Evolutionary conservation across 2,329 filamentous ascomycete genomes (phyloP).

Genomic region (Aspergillus intermedius): DNA sequence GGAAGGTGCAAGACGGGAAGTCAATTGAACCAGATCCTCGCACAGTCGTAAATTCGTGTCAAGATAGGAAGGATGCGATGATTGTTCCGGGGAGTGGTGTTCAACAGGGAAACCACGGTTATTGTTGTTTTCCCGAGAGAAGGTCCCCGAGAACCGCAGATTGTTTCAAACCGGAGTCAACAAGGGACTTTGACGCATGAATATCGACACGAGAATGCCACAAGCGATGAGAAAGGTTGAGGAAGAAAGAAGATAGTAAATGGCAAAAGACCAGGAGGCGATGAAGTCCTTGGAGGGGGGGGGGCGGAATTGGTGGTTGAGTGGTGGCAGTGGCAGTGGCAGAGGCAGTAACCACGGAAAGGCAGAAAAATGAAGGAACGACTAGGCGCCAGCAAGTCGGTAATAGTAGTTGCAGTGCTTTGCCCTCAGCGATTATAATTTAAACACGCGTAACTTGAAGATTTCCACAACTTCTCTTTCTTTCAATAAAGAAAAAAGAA

Average conservation of each 20-base stretch:
- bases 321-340: background rate
- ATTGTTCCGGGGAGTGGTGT: background rate
- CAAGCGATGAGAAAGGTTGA: background rate
- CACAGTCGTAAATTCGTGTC: conserved; percentile 3
- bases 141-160: background rate
- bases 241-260: background rate
- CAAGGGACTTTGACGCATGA: background rate
- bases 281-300: background rate
- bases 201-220: background rate
- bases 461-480: too few relatives aligned
- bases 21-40: conserved; percentile 1
- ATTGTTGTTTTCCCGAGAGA: background rate
- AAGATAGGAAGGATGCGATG: background rate
- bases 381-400: background rate
- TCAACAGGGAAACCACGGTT: too few relatives aligned
- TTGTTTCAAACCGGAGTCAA: background rate
- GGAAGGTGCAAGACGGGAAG: background rate
- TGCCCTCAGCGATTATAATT: too few relatives aligned
- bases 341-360: conserved; percentile 1
- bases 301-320: background rate
- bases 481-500: too few relatives aligned
- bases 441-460: too few relatives aligned
- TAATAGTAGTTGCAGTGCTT: background rate
- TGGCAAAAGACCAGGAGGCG: background rate
- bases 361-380: background rate